Evolutionary conservation across 2,329 filamentous ascomycete genomes (phyloP).

Genomic region (Talaromyces albobiverticillius): DNA sequence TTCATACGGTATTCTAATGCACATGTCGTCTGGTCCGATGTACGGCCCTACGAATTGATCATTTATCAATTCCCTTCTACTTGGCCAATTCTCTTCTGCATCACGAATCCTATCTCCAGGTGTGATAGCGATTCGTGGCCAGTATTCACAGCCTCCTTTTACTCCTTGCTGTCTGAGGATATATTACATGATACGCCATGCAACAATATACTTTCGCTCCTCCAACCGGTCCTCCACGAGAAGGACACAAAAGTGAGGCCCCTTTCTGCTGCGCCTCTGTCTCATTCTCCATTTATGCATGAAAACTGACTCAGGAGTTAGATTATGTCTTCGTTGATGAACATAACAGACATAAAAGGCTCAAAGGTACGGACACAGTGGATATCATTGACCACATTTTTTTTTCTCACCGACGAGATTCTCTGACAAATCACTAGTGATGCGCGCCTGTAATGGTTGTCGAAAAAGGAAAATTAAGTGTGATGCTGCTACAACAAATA

Average conservation of each 20-base stretch:
- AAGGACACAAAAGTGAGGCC: constrained; percentile 77
- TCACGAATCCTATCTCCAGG: neutral
- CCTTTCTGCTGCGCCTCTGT: too few species aligned
- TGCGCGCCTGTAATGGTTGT: constrained; percentile 96
- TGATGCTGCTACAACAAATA: constrained; percentile 93
- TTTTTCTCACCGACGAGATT: neutral
- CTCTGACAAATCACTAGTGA: constrained; percentile 58
- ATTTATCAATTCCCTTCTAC: neutral
- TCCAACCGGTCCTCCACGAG: constrained; percentile 60
- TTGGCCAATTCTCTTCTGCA: neutral
- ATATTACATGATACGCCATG: constrained; percentile 42
- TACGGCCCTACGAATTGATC: neutral
- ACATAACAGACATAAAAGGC: constrained; percentile 93
- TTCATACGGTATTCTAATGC: neutral
- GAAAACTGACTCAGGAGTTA: constrained; percentile 35
- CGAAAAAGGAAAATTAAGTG: constrained; percentile 96
- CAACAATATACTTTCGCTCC: constrained; percentile 75
- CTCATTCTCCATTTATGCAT: too few species aligned
- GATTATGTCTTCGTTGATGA: constrained; percentile 99
- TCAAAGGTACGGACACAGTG: constrained; percentile 67
- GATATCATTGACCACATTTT: constrained; percentile 1
- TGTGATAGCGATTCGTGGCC: neutral
- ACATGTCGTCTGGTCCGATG: neutral
- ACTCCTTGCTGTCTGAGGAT: neutral
- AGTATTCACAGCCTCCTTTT: neutral